Evolutionary conservation across 1,284 basidiomycete species (phyloP).

Genomic region (Austroboletus niveus): DNA sequence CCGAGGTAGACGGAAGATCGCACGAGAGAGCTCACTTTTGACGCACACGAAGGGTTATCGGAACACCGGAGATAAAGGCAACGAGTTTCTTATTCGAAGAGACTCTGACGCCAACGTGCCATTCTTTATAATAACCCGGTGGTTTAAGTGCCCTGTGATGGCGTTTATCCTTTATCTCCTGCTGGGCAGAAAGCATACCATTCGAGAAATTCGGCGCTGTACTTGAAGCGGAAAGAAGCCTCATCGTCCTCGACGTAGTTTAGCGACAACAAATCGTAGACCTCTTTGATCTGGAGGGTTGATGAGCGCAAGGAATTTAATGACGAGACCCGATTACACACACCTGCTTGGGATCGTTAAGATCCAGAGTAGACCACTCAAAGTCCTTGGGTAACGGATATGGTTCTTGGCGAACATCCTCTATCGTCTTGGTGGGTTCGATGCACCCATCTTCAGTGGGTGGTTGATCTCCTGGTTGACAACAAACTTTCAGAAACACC

Average conservation of each 20-base stretch:
- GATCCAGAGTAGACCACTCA: slow-evolving; percentile 86
- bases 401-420: slow-evolving; percentile 84
- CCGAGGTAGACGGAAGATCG: not conserved
- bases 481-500: slow-evolving; percentile 2
- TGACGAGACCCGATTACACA: not conserved
- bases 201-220: slow-evolving; percentile 90
- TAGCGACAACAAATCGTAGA: slow-evolving; percentile 87
- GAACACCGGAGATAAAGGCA: slow-evolving; percentile 98
- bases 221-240: slow-evolving; percentile 94
- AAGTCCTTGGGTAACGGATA: slow-evolving; percentile 91
- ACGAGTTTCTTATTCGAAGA: slow-evolving; percentile 89
- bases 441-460: slow-evolving; percentile 84
- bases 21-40: slow-evolving; percentile 55
- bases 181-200: slow-evolving; percentile 57
- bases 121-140: slow-evolving; percentile 90
- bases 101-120: slow-evolving; percentile 96
- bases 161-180: slow-evolving; percentile 1
- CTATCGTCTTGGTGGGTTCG: slow-evolving; percentile 75
- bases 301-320: slow-evolving; percentile 1
- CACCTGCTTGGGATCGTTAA: slow-evolving; percentile 75
- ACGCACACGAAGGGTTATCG: slow-evolving; percentile 79
- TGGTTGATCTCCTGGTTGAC: slow-evolving; percentile 57
- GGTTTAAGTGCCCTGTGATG: slow-evolving; percentile 85
- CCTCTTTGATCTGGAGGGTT: slow-evolving; percentile 73
- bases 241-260: slow-evolving; percentile 99